Evolutionary conservation across 768 basidiomycete species (phyloP), one percentile per base, ranked within the genome.

Genomic region (Nevesoporus exiguus): DNA sequence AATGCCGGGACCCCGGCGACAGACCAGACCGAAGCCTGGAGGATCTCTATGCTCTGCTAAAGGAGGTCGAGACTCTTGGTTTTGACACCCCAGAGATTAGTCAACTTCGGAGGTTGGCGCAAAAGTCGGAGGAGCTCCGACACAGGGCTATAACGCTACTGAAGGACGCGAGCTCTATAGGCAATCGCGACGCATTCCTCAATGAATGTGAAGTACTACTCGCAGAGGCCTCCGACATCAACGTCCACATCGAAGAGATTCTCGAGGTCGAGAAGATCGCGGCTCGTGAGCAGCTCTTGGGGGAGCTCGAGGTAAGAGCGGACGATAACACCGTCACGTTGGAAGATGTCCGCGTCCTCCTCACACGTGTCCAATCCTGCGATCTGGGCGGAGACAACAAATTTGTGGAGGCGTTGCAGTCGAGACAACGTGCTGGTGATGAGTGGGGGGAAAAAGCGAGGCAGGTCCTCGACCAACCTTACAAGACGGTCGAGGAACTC

Each of bases 31-130:
- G 85, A 39, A 79, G 81, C 39, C 70, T 93, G 25, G 81, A 81
- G 29, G 88, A 90, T 57, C 77, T 96, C 9, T 82, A 86, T 59
- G 73, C 75, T 3, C 74, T 95, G 11, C 71, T 97, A 15, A 65
- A 72, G 3, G 85, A 94, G 63, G 91, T 89, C 6, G 83, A 90
- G 51, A 76, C 70, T 9, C 80, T 97, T 14, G 91, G 92, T 0
- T 97, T 97, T 61, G 92, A 96, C 56, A 81, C 85, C 43, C 80
- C 81, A 5, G 94, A 97, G 70, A 86, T 93, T 27, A 72, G 66
- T 13, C 65, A 72, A 6, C 78, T 92, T 27, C 76, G 74, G 44
- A 68, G 62, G 15, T 72, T 90, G 36, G 83, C 80, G 7, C 71
- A 78, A 43, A 80, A 83, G 55, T 85, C 88, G 6, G 86, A 90